Evolutionary conservation across 1,284 basidiomycete species (phyloP).

Genomic region (Fomitopsis pinicola): DNA sequence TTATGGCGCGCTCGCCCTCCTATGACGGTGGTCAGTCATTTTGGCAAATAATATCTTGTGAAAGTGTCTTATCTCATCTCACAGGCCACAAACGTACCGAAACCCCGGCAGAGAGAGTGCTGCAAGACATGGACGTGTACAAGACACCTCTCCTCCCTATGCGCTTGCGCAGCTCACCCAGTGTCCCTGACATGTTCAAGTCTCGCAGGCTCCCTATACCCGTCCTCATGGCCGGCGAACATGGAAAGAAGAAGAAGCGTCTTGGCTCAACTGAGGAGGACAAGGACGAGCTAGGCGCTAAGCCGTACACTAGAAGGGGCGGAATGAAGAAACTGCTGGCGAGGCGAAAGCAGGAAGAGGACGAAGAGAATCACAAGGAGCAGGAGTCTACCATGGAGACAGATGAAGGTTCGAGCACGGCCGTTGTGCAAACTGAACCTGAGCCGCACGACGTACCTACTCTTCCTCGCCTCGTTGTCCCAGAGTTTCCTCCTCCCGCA

Average conservation of each 20-base stretch:
- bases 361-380: conserved; percentile 31
- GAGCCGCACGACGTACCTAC: conserved; percentile 10
- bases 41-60: no score
- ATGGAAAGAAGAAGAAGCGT: conserved; percentile 30
- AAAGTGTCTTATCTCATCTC: background rate
- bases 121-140: conserved; percentile 69
- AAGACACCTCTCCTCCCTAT: conserved; percentile 71
- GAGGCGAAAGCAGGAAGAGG: conserved; percentile 38
- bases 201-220: conserved; percentile 49
- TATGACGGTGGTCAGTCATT: background rate
- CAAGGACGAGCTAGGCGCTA: conserved; percentile 29
- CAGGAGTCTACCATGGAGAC: conserved; percentile 31
- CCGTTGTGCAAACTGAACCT: conserved; percentile 17
- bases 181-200: conserved; percentile 61
- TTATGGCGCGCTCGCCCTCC: conserved; percentile 1
- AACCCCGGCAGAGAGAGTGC: conserved; percentile 56
- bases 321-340: conserved; percentile 72
- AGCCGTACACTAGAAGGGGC: conserved; percentile 71
- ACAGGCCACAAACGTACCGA: conserved; percentile 23
- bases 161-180: conserved; percentile 48
- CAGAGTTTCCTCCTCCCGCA: conserved; percentile 11
- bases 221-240: conserved; percentile 47
- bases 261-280: conserved; percentile 31
- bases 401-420: conserved; percentile 23
- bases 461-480: conserved; percentile 15